Evolutionary conservation across 345 rosid species (phyloP).

Genomic region (Streptanthus diversifolius): DNA sequence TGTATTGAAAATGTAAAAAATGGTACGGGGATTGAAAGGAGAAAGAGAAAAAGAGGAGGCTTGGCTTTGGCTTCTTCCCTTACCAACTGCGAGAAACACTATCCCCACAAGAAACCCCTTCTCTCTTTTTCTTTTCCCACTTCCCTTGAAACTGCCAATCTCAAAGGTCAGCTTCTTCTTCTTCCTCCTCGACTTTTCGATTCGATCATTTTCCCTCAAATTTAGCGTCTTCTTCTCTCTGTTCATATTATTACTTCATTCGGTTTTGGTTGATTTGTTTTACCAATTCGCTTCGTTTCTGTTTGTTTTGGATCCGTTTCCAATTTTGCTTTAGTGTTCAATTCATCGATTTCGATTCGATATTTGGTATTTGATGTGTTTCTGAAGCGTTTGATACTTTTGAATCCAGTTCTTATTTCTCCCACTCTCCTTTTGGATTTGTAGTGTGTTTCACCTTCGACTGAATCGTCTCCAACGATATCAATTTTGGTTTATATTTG

Average conservation of each 20-base stretch:
- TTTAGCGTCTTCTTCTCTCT: background rate
- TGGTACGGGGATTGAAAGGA: slow-evolving; percentile 3
- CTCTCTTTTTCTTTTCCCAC: background rate
- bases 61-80: background rate
- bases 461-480: background rate
- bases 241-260: too few species aligned
- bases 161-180: slow-evolving; percentile 23
- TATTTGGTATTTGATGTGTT: background rate
- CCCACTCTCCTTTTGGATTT: background rate
- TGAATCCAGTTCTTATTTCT: background rate
- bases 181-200: background rate
- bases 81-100: slow-evolving; percentile 34
- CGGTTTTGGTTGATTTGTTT: background rate
- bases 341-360: background rate
- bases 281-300: background rate
- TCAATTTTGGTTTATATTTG: background rate
- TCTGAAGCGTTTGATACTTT: background rate
- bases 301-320: slow-evolving; percentile 13
- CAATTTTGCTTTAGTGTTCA: background rate
- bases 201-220: background rate
- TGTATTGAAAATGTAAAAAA: slow-evolving; percentile 15
- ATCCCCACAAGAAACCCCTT: slow-evolving; percentile 32
- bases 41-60: background rate
- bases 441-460: background rate
- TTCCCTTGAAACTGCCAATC: background rate